A percentile compares a stretch with the other conserved stretches of the same genome.
phyloP scores from a whole-genome alignment of 306 rosid genomes.

The Arachis hypogaea region DNA sequence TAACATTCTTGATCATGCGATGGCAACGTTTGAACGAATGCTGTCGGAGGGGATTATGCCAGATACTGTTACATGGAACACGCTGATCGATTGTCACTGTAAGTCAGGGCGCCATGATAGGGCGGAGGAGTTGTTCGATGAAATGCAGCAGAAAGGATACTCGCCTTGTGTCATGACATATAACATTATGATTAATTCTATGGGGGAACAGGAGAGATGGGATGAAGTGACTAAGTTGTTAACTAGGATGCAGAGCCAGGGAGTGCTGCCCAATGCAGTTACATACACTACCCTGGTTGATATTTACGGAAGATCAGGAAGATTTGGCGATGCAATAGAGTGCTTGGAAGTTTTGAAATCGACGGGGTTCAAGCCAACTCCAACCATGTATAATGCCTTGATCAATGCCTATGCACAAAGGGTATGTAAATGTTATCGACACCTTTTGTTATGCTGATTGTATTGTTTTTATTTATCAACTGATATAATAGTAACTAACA shows the following conservation, averaged over 20 bases:
- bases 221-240: constrained; percentile 67
- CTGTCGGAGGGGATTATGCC: constrained; percentile 75
- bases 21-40: constrained; percentile 78
- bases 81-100: constrained; percentile 78
- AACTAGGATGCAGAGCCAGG: constrained; percentile 79
- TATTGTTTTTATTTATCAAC: not conserved
- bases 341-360: constrained; percentile 87
- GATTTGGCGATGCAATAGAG: constrained; percentile 78
- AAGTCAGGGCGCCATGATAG: constrained; percentile 65
- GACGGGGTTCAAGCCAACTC: constrained; percentile 75
- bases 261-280: constrained; percentile 78
- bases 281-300: constrained; percentile 87
- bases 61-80: constrained; percentile 85
- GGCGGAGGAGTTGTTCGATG: constrained; percentile 77
- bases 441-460: not conserved
- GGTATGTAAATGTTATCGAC: constrained; percentile 48
- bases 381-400: constrained; percentile 89
- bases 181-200: constrained; percentile 81
- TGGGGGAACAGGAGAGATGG: constrained; percentile 87
- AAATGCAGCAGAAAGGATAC: constrained; percentile 79
- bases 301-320: constrained; percentile 80
- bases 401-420: constrained; percentile 93
- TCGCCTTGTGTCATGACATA: constrained; percentile 69
- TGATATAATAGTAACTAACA: not conserved
- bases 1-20: constrained; percentile 82